These are phyloP conservation scores for Chlorella sp. DNA, from an alignment of 139 green algal species.

Conservation along the genomic window DNA sequence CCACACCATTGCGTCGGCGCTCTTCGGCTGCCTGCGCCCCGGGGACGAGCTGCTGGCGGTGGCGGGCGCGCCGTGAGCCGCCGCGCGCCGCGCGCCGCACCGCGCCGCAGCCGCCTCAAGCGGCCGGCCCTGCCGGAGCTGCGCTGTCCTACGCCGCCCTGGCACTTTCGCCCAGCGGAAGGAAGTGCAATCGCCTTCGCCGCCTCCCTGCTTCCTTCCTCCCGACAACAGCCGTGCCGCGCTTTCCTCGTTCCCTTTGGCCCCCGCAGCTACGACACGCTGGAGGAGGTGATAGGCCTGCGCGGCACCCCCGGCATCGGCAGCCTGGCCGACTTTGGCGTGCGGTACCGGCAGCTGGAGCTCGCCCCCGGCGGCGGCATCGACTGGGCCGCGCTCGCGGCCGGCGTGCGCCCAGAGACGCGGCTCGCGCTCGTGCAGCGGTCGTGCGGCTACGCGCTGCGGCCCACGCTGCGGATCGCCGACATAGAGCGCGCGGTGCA, in stretches of 20 bases:
- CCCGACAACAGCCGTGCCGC: no score
- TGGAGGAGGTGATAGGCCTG: conserved; percentile 96
- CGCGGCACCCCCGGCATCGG: conserved; percentile 71
- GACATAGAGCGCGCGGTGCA: conserved; percentile 70
- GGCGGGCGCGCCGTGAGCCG: conserved; percentile 60
- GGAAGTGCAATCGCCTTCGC: no score
- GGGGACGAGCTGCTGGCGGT: conserved; percentile 90
- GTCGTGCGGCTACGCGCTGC: conserved; percentile 92
- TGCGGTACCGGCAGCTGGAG: conserved; percentile 80
- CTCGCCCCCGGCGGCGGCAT: conserved; percentile 59
- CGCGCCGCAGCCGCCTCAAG: no score
- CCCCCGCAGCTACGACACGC: conserved; percentile 95
- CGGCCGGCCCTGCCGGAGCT: no score
- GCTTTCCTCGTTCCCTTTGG: no score
- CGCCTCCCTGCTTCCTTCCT: no score
- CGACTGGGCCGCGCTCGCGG: conserved; percentile 72
- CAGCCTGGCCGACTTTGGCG: conserved; percentile 85
- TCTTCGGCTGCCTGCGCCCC: conserved; percentile 83
- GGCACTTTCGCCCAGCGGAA: no score
- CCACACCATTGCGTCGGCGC: conserved; percentile 86
- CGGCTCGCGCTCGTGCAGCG: conserved; percentile 89
- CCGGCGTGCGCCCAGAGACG: conserved; percentile 59
- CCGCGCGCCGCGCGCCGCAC: no score
- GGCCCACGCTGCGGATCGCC: conserved; percentile 79
- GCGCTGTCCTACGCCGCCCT: no score